These are phyloP conservation scores for Trametes sp. DNA, from an alignment of 1,284 basidiomycete genomes.

Conservation along the genomic window DNA sequence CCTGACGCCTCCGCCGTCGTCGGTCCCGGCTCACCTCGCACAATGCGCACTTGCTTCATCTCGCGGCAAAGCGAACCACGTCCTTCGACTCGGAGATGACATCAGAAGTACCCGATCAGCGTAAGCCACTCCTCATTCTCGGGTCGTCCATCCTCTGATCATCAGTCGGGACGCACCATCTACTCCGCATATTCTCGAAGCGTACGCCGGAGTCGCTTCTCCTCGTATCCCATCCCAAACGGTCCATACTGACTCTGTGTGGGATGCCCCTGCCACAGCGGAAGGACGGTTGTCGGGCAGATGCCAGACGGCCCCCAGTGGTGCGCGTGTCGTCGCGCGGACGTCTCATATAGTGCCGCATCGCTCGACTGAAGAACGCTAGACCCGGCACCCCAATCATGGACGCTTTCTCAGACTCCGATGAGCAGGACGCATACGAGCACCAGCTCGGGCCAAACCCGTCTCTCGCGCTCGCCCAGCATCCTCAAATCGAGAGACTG, in stretches of 20 bases:
- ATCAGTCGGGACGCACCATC: conserved; percentile 3
- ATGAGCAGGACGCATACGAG: conserved; percentile 15
- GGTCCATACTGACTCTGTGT: conserved; percentile 24
- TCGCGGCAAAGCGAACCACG: neutral
- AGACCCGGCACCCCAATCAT: neutral
- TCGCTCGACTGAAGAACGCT: neutral
- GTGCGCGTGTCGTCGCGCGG: neutral
- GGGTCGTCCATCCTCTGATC: conserved; percentile 4
- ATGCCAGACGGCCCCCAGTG: neutral
- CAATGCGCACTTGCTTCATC: neutral
- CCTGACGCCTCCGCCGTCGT: neutral
- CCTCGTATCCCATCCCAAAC: neutral
- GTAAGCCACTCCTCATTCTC: neutral
- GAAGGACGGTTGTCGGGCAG: neutral
- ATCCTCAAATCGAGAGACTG: conserved; percentile 9
- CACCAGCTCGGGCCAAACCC: conserved; percentile 12
- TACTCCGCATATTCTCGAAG: conserved; percentile 23
- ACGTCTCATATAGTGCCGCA: neutral
- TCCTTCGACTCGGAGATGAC: neutral
- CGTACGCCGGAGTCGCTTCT: neutral
- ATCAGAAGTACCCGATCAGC: conserved; percentile 4
- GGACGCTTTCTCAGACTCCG: conserved; percentile 22
- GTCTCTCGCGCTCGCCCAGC: conserved; percentile 5
- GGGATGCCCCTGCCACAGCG: neutral
- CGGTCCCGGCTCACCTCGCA: neutral